Evolutionary conservation across 495 filamentous ascomycete species (phyloP).

Genomic region (Daldinia grandis): DNA sequence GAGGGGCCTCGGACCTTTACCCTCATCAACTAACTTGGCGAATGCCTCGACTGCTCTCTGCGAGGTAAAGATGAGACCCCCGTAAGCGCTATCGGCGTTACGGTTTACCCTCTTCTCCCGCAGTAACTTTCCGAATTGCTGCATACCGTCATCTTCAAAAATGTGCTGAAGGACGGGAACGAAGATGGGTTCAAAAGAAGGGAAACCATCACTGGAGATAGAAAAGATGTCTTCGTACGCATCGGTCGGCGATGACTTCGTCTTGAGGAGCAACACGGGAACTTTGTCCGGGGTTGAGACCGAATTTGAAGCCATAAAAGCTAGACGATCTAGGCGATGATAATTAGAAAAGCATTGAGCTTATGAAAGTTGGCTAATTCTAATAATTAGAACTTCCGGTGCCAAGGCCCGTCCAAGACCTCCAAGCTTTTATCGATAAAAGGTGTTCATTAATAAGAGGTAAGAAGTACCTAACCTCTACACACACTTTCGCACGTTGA

Average conservation of each 20-base stretch:
- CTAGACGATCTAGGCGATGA: neutral
- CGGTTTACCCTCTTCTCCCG: conserved; percentile 46
- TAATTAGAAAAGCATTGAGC: conserved; percentile 13
- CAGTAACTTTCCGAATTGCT: conserved; percentile 49
- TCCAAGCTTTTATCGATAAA: conserved; percentile 51
- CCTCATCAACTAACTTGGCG: conserved; percentile 65
- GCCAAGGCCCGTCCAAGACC: neutral
- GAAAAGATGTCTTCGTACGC: conserved; percentile 81
- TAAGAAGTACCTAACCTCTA: neutral
- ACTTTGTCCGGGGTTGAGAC: conserved; percentile 40
- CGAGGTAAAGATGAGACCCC: conserved; percentile 90
- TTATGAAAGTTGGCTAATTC: neutral
- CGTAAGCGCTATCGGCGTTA: conserved; percentile 62
- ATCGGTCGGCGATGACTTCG: conserved; percentile 78
- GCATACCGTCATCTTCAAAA: conserved; percentile 56
- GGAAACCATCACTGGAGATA: conserved; percentile 45
- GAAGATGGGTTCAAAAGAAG: conserved; percentile 70
- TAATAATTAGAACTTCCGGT: neutral
- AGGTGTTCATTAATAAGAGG: neutral
- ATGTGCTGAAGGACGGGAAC: conserved; percentile 86
- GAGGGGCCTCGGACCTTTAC: conserved; percentile 46
- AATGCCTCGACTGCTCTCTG: conserved; percentile 94
- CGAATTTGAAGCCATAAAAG: conserved; percentile 18
- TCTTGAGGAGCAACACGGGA: conserved; percentile 86
- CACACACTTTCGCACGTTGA: neutral